Evolutionary conservation across 495 filamentous ascomycete species (phyloP), one percentile per base, ranked within the genome.

Genomic region (Schizothecium vesticola): DNA sequence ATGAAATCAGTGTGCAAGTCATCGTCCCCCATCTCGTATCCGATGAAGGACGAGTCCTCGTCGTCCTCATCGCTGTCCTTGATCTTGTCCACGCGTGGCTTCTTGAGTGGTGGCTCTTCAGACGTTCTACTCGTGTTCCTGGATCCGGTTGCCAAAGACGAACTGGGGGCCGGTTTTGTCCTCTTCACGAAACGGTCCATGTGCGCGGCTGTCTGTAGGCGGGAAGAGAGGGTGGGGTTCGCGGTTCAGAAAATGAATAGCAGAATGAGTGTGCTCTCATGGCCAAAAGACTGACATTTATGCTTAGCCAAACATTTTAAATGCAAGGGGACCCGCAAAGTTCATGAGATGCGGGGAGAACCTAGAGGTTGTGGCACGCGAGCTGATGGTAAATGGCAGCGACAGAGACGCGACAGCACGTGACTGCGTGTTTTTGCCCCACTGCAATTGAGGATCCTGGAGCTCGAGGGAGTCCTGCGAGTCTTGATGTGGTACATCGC

Each of bases 181-280:
- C 74, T 67, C 59, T 71, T 69, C 5, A 78, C 67, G 60, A 77
- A 79, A 1, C 71, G 76, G 67, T 78, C 72, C 77, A 79, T 79
- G 21, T 19, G 43, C 19, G 8, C 19, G 51, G 61, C 36, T 3
- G 22, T 61, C 10, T 10, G n/a, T 3, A 61, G 13, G 55, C 13
- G n/a, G 43, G 16, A 51, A 51, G 26, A 65, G 25, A 11, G 55
- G 55, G 23, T 23, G 22, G 33, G 16, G 33, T 51, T 51, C 43
- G 43, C 16, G 2, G 26, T 29, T 55, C 11, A 16, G 12, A 24
- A 33, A 28, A 12, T 4, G n/a, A 61, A 6, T 28, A 22, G 22
- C 11, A 3, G 13, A 61, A 19, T n/a, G 16, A 43, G 16, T 13
- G 29, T 43, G 31, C 9, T 25, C n/a, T 55, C 61, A 25, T 21